These are phyloP conservation scores for Schwanniomyces vanrijiae DNA, from an alignment of 805 yeast genomes.

Conservation along the genomic window DNA sequence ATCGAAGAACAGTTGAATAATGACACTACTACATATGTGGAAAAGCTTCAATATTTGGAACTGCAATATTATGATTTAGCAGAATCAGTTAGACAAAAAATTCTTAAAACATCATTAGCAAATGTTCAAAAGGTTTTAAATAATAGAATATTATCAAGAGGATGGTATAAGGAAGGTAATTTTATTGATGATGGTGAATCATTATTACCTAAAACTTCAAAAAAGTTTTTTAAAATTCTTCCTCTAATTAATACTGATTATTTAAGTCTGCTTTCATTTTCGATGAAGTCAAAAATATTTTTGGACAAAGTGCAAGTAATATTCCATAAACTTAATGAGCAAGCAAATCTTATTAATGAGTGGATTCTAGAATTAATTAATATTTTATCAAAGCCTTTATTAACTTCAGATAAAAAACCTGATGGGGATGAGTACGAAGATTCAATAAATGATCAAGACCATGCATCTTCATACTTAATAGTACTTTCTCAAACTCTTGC, in stretches of 20 bases:
- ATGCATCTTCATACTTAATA: slow-evolving; percentile 58
- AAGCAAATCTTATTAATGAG: slow-evolving; percentile 48
- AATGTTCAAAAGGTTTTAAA: slow-evolving; percentile 26
- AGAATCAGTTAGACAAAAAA: slow-evolving; percentile 31
- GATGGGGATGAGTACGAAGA: slow-evolving; percentile 79
- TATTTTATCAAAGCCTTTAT: slow-evolving; percentile 50
- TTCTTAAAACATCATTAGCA: slow-evolving; percentile 29
- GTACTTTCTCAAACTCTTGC: slow-evolving; percentile 39
- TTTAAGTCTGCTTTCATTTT: slow-evolving; percentile 15
- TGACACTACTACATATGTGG: slow-evolving; percentile 1
- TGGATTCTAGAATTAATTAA: slow-evolving; percentile 48
- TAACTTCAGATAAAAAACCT: slow-evolving; percentile 46
- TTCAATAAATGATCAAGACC: slow-evolving; percentile 74
- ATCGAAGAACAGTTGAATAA: background rate
- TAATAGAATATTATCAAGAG: slow-evolving; percentile 23
- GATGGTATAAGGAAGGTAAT: slow-evolving; percentile 7
- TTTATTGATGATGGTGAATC: slow-evolving; percentile 30
- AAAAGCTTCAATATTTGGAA: slow-evolving; percentile 23
- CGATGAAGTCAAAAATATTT: slow-evolving; percentile 19
- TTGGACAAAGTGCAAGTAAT: slow-evolving; percentile 19
- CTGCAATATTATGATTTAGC: slow-evolving; percentile 33
- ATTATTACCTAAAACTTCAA: slow-evolving; percentile 33
- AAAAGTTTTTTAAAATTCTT: slow-evolving; percentile 26
- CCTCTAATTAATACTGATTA: slow-evolving; percentile 25
- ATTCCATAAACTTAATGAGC: slow-evolving; percentile 45